Percentiles rank a stretch among this genome's conserved stretches.
These are phyloP conservation scores for Pichia nanzhaoensis DNA, from an alignment of 805 yeast species.

Conservation along the genomic window DNA sequence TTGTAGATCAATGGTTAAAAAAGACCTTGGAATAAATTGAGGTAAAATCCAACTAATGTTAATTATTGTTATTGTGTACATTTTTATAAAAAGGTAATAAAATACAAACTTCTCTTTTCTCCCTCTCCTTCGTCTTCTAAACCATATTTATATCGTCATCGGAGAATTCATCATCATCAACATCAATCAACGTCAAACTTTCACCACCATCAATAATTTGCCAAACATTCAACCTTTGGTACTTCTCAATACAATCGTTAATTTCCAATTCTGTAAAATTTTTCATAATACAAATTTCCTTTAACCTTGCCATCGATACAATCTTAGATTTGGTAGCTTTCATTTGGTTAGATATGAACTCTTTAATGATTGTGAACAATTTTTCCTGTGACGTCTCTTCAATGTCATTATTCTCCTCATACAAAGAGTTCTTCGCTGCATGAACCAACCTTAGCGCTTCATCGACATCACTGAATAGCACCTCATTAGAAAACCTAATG, in stretches of 20 bases:
- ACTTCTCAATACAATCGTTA: conserved; percentile 67
- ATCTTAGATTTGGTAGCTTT: conserved; percentile 27
- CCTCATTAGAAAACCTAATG: conserved; percentile 69
- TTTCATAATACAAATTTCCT: conserved; percentile 62
- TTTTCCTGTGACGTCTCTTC: conserved; percentile 66
- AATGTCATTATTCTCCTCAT: conserved; percentile 40
- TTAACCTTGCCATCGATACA: conserved; percentile 42
- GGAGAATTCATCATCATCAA: conserved; percentile 28
- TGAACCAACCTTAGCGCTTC: conserved; percentile 85
- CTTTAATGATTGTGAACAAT: conserved; percentile 65
- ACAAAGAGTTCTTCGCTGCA: conserved; percentile 81
- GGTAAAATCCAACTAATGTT: neutral
- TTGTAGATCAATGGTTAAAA: conserved; percentile 73
- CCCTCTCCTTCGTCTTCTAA: conserved; percentile 2
- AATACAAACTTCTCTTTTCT: neutral
- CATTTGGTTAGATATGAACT: conserved; percentile 26
- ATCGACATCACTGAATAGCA: conserved; percentile 77
- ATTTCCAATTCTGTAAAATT: conserved; percentile 82
- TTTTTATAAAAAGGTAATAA: neutral
- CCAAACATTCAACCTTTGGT: conserved; percentile 68
- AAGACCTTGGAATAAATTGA: conserved; percentile 50
- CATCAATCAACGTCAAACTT: conserved; percentile 48
- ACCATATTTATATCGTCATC: conserved; percentile 4
- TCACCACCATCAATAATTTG: conserved; percentile 66
- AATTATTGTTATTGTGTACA: neutral